Conservation (phyloP, 805 yeast genomes). For the Scheffersomyces lignosus region DNA sequence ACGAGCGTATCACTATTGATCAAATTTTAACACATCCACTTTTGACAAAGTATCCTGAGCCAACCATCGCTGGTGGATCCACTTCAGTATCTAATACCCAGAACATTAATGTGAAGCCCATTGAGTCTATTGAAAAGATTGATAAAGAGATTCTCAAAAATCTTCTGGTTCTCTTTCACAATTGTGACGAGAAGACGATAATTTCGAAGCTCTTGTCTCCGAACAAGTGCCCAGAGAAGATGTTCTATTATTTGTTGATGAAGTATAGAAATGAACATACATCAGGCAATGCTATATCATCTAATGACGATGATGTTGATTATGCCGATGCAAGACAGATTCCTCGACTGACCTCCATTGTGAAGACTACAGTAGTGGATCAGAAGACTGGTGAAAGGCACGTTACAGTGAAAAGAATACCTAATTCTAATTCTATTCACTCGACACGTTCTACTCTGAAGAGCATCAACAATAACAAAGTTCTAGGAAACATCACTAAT, state of each 20-base stretch:
- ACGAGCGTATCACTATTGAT: slow-evolving; percentile 71
- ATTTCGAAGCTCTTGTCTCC: slow-evolving; percentile 52
- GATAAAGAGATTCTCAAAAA: slow-evolving; percentile 76
- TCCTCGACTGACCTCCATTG: slow-evolving; percentile 42
- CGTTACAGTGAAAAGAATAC: slow-evolving; percentile 20
- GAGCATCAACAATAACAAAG: slow-evolving; percentile 17
- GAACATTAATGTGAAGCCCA: slow-evolving; percentile 30
- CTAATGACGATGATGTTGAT: not conserved
- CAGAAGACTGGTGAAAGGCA: slow-evolving; percentile 22
- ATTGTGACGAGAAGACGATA: slow-evolving; percentile 58
- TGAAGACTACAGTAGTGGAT: slow-evolving; percentile 40
- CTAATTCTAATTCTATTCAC: slow-evolving; percentile 21
- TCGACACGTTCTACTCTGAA: slow-evolving; percentile 20
- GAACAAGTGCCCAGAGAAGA: slow-evolving; percentile 72
- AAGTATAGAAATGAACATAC: slow-evolving; percentile 72
- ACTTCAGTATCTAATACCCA: slow-evolving; percentile 11
- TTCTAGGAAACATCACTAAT: slow-evolving; percentile 35
- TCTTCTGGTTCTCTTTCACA: slow-evolving; percentile 79
- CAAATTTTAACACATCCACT: slow-evolving; percentile 82
- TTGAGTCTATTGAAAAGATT: slow-evolving; percentile 47
- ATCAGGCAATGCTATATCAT: slow-evolving; percentile 1
- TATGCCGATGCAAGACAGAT: slow-evolving; percentile 4
- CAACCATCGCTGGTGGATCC: slow-evolving; percentile 13
- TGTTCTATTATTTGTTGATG: slow-evolving; percentile 72
- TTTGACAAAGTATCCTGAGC: slow-evolving; percentile 65